Evolutionary conservation across 352 stramenopile genomes (phyloP).

Genomic region (Plasmopara viticola): DNA sequence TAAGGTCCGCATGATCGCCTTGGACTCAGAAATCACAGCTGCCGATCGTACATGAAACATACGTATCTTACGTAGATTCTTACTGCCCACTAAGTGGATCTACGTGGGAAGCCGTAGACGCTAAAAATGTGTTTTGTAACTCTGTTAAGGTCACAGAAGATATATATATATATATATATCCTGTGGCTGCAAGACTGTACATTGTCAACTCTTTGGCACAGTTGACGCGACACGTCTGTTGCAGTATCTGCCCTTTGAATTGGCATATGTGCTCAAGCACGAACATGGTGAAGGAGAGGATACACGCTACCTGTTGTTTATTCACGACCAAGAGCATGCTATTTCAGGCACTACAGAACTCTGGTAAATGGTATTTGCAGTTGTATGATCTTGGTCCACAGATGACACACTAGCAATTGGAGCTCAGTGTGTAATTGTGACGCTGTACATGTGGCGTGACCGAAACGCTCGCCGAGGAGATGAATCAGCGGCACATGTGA

Average conservation of each 20-base stretch:
- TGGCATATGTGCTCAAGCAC: conserved; percentile 79
- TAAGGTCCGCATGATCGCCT: conserved; percentile 73
- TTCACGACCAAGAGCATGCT: conserved; percentile 88
- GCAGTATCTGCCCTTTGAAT: conserved; percentile 77
- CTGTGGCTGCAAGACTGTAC: conserved; percentile 98
- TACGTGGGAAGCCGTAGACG: conserved; percentile 84
- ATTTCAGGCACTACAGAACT: conserved; percentile 60
- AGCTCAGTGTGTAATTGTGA: conserved; percentile 57
- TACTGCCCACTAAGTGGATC: conserved; percentile 77
- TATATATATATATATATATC: too few species aligned
- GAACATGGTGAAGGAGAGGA: conserved; percentile 89
- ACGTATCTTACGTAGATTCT: conserved; percentile 98
- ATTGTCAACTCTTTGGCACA: conserved; percentile 99
- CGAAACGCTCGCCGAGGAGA: conserved; percentile 56
- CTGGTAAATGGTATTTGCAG: conserved; percentile 69
- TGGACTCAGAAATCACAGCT: conserved; percentile 97
- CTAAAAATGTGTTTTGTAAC: conserved; percentile 93
- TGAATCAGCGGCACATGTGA: conserved; percentile 69
- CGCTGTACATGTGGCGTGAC: conserved; percentile 77
- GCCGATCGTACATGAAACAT: conserved; percentile 95
- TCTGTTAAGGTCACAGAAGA: conserved; percentile 95
- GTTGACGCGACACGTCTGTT: conserved; percentile 80
- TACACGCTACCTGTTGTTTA: conserved; percentile 97
- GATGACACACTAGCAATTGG: conserved; percentile 42
- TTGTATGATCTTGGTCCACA: conserved; percentile 57